Evolutionary conservation across 345 rosid species (phyloP), one percentile per base, ranked within the genome.

Genomic region (Trapa bicornis): DNA sequence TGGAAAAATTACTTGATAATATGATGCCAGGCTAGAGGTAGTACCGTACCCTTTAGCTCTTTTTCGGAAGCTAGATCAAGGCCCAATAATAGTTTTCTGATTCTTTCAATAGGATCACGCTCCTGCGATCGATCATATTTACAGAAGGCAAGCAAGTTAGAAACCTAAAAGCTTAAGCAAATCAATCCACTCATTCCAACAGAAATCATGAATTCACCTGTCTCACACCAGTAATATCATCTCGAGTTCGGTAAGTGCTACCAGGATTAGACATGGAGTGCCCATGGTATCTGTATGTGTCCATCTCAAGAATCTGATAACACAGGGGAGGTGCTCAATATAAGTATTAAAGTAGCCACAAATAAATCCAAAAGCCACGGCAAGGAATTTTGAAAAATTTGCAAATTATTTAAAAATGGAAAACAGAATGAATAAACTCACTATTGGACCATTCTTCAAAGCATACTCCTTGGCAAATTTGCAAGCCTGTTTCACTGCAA

Each of bases 201-300:
- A 11, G 38, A 58, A 58, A 32, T 10, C 37, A 58, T 35, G 47
- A 17, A 71, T 78, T 62, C 69, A 91, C 97, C 96, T 95, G 97
- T 75, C 97, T 91, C 78, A 95, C 89, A 48, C 96, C 97, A 75
- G 77, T 70, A 67, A 95, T 87, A 81, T 94, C 99, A 75, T 94
- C 97, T 76, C 96, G 89, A 57, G 96, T 94, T 41, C 99, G 97
- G 84, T 94, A 94, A 69, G 99, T 94, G 84, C 99, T 94, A 43
- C 99, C 99, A 52, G 97, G 97, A 75, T 94, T 97, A 73, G 99
- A 94, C 99, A 94, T 94, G 39, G 96, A 94, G 81, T 94, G 97
- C 68, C 99, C 97, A 22, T 87, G 99, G 80, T 94, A 94, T 78
- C 96, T 87, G 74, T 94, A 94, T 50, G 99, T 94, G 83, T 94